phyloP scores from a whole-genome alignment of 2,329 filamentous ascomycete genomes.

The Colletotrichum tanaceti region DNA sequence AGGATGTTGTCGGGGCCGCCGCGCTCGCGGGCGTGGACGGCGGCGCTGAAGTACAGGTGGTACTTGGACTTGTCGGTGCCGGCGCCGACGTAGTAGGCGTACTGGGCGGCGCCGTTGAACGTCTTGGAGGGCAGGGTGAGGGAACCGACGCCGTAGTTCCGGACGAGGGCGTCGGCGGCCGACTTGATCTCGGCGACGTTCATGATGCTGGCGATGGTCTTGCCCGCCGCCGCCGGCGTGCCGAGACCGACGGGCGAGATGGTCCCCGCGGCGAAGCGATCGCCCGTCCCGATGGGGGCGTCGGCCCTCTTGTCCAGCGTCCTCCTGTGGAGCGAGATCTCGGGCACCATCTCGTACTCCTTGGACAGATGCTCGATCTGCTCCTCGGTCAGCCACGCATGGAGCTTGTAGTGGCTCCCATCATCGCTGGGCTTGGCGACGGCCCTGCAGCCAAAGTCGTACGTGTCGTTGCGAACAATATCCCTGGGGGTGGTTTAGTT shows the following conservation, averaged over 20 bases:
- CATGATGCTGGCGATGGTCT: constrained; percentile 56
- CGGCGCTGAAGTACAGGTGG: constrained; percentile 64
- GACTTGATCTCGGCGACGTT: constrained; percentile 58
- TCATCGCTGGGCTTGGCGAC: constrained; percentile 32
- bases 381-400: constrained; percentile 35
- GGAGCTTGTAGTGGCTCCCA: constrained; percentile 34
- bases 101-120: constrained; percentile 52
- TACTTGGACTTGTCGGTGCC: constrained; percentile 47
- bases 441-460: constrained; percentile 37
- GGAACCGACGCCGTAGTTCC: constrained; percentile 54
- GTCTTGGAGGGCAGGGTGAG: constrained; percentile 56
- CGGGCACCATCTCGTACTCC: constrained; percentile 28
- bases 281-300: constrained; percentile 50
- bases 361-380: constrained; percentile 32
- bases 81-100: constrained; percentile 43
- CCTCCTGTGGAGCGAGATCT: constrained; percentile 27
- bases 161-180: constrained; percentile 56
- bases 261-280: constrained; percentile 37
- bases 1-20: constrained; percentile 67
- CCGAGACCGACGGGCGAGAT: constrained; percentile 48
- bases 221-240: constrained; percentile 41
- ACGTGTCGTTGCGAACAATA: constrained; percentile 35
- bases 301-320: constrained; percentile 25
- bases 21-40: constrained; percentile 68
- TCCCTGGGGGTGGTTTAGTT: constrained; percentile 15